Conservation (phyloP, 768 basidiomycete species). For the Termitomyces sp. region DNA sequence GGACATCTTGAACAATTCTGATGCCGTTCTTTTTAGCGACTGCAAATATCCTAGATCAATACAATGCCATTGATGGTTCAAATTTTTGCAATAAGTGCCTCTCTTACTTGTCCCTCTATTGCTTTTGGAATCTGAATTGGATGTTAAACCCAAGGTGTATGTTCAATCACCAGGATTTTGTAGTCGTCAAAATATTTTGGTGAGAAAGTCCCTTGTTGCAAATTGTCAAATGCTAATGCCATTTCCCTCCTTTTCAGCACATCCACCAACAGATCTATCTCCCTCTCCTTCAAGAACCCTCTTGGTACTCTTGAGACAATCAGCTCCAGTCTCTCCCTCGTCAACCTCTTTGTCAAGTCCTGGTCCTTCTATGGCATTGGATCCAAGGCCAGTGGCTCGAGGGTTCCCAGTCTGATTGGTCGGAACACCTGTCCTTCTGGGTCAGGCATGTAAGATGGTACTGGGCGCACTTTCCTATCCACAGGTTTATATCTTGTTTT, state of each 20-base stretch:
- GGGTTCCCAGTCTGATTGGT: too few relatives aligned
- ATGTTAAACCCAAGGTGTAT: too few relatives aligned
- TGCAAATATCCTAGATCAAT: slow-evolving; percentile 19
- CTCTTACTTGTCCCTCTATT: slow-evolving; percentile 14
- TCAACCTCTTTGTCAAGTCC: slow-evolving; percentile 4
- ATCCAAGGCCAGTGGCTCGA: too few relatives aligned
- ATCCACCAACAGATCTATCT: slow-evolving; percentile 17
- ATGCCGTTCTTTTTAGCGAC: too few relatives aligned
- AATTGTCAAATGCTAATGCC: slow-evolving; percentile 15
- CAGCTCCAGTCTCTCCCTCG: slow-evolving; percentile 12
- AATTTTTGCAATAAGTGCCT: slow-evolving; percentile 19
- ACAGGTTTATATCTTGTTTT: too few relatives aligned
- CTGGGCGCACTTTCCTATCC: too few relatives aligned
- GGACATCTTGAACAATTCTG: too few relatives aligned
- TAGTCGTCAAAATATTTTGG: slow-evolving; percentile 30
- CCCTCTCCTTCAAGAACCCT: neutral
- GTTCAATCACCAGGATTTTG: slow-evolving; percentile 24
- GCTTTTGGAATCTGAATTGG: slow-evolving; percentile 25
- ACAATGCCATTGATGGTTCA: slow-evolving; percentile 18
- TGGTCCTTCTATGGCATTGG: too few relatives aligned
- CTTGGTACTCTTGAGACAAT: slow-evolving; percentile 6
- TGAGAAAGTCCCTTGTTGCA: slow-evolving; percentile 29
- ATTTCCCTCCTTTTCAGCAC: slow-evolving; percentile 8
- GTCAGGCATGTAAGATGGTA: too few relatives aligned
- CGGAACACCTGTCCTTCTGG: too few relatives aligned